Evolutionary conservation across 805 yeast species (phyloP).

Genomic region (Yamadazyma endophytica): DNA sequence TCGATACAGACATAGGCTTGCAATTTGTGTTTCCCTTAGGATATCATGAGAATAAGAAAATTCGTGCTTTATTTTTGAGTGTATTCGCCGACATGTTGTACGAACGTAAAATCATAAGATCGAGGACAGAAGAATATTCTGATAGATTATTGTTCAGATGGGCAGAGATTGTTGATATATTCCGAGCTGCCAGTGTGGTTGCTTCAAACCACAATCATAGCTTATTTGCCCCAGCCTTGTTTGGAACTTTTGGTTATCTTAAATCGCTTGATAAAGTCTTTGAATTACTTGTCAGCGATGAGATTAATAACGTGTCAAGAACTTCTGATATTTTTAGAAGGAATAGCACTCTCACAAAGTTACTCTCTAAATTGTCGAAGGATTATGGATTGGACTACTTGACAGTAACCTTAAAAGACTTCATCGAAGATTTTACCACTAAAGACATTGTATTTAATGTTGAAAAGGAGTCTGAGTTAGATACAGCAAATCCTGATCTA

Average conservation of each 20-base stretch:
- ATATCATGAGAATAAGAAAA: slow-evolving; percentile 60
- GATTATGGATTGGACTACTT: slow-evolving; percentile 63
- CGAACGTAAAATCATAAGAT: slow-evolving; percentile 22
- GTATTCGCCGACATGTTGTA: slow-evolving; percentile 67
- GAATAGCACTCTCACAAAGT: slow-evolving; percentile 77
- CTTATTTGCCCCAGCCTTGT: slow-evolving; percentile 61
- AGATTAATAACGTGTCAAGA: slow-evolving; percentile 55
- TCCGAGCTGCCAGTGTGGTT: slow-evolving; percentile 50
- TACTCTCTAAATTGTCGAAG: slow-evolving; percentile 67
- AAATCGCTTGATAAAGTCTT: slow-evolving; percentile 42
- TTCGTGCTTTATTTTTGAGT: slow-evolving; percentile 68
- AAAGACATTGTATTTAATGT: slow-evolving; percentile 58
- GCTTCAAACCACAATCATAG: slow-evolving; percentile 72
- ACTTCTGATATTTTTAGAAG: slow-evolving; percentile 74
- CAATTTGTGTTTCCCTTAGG: slow-evolving; percentile 76
- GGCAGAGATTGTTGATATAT: slow-evolving; percentile 38
- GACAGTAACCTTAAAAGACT: slow-evolving; percentile 47
- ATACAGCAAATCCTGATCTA: slow-evolving; percentile 25
- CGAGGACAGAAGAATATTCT: slow-evolving; percentile 25
- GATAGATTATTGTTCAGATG: slow-evolving; percentile 21
- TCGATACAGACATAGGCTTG: slow-evolving; percentile 75
- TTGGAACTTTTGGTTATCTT: slow-evolving; percentile 47
- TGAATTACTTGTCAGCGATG: slow-evolving; percentile 52
- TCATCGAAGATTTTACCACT: slow-evolving; percentile 49
- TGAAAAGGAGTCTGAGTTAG: slow-evolving; percentile 37